Evolutionary conservation across 805 yeast genomes (phyloP), one percentile per base, ranked within the genome.

Genomic region (Kodamaea nitidulidarum): DNA sequence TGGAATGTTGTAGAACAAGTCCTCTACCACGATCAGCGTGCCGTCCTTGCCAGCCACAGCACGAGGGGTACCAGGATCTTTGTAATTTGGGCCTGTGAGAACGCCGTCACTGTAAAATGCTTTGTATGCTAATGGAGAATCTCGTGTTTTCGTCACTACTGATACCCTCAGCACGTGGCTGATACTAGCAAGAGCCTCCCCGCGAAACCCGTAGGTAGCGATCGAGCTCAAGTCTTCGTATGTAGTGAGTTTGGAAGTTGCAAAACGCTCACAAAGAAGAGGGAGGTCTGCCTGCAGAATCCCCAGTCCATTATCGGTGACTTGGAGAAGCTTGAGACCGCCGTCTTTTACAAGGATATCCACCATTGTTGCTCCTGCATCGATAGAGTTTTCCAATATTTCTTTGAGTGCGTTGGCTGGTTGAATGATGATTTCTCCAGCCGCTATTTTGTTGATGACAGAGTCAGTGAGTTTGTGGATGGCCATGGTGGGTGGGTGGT

Each of bases 381-480:
- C 98, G 9, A 93, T 78, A 4, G 95, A 76, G 66, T 93, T 93
- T 63, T 93, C 98, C 44, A 93, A 65, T 66, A 93, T 67, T 58
- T 93, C 98, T 56, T 93, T 93, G 30, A 93, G 65, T 0, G 98
- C 98, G 57, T 91, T 93, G 4, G 91, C 84, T 0, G 98, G 98
- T 4, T 90, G 91, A 18, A 90, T 75, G 41, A 93, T 86, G 61
- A 93, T 87, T 63, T 93, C 98, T 0, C 98, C 98, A 1, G 98
- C 98, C 0, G 98, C 98, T 18, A 93, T 93, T 45, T 82, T 76
- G 58, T 88, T 90, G 35, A 93, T 85, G 15, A 90, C 97, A 2
- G 77, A 58, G 11, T 65, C 65, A 32, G 83, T 93, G 16, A 91
- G 71, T 12, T 76, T 64, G 61, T 66, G 24, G 17, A 50, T 48